Evolutionary conservation across 148 eudicot species (phyloP), one percentile per base, ranked within the genome.

Genomic region (Diospyros kaki): DNA sequence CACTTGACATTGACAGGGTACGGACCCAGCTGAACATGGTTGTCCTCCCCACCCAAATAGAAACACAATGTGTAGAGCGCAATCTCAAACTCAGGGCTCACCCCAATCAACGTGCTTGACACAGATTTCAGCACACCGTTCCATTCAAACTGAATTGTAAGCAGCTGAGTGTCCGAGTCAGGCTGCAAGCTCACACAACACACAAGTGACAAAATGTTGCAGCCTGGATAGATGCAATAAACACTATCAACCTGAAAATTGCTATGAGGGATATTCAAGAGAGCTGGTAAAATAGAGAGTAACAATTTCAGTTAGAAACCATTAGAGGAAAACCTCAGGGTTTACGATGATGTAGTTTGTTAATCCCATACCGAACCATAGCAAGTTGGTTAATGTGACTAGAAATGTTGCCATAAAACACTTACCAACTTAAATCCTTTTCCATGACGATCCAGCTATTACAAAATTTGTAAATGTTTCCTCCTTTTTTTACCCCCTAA

Each of bases 111-210:
- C 74, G 89, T 89, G 88, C 93, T 93, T 52, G 98, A 95, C 3
- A 93, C 84, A 3, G 91, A 84, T 75, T 95, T 95, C 17, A 90
- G 90, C 28, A 93, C 89, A 54, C 97, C 97, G 17, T 91, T 93
- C 99, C 99, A 95, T 77, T 91, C 98, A 45, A 95, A 95, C 67
- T 93, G 98, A 55, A 95, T 83, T 1, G 99, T 95, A 9, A 95
- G 86, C 73, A 95, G 60, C 78, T 95, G 99, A 7, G 97, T 83
- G 78, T 95, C 98, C 0, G 94, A 79, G 75, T 95, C 98, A 6
- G 98, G 99, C 99, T 93, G 93, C 92, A 90, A 53, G 9, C 59
- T 4, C 51, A 77, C 40, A 72, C 48, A 64, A 28, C 28, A 28
- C 28, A 28, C 28, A 28, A 58, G 28, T 42, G 4, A 45, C 14